Evolutionary conservation across 1,284 basidiomycete species (phyloP), one percentile per base, ranked within the genome.

Genomic region (Pyrrhoderma lamaoense): DNA sequence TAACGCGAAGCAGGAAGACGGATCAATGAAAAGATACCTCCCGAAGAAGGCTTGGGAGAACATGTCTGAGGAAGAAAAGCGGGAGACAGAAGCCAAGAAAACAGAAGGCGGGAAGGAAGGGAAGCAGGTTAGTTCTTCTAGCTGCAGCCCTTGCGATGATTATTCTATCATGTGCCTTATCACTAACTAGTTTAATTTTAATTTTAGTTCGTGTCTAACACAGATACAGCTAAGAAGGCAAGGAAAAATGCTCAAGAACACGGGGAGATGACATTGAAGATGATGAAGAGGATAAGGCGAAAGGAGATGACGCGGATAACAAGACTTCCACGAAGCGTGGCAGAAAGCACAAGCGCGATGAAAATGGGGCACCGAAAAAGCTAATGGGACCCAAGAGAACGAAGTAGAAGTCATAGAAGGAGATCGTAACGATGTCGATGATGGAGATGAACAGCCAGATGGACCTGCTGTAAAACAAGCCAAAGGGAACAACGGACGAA

Each of bases 41-140:
- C 53, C 53, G 14, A 55, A 55, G 49, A 48, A 55, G 19, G 53
- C 49, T 19, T 55, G 53, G 53, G 53, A 51, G 44, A 51, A 48
- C 13, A 44, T 55, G 53, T 42, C 49, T 8, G 53, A 55, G 34
- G 53, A 55, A 21, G 53, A 55, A 45, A 55, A 55, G 37, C 25
- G 44, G 27, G 53, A 42, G 27, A 51, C 53, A 7, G 42, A 55
- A 19, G 43, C 47, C 9, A 35, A 37, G 45, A 55, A 55, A 39
- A 22, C 49, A 11, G 49, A 51, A 22, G 53, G 53, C 3, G 42
- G 45, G 13, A 51, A 46, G 27, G n/a, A 45, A n/a, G 53, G 53
- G 9, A 21, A 55, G 11, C 53, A 55, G 45, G 53, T 55, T 42
- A 18, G 31, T 44, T 16, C 3, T 34, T 14, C 18, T 31, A 31